A percentile compares a stretch with the other conserved stretches of the same genome.
Conservation (phyloP, 73 alveolate genomes). For the Tetrahymena malaccensis region DNA sequence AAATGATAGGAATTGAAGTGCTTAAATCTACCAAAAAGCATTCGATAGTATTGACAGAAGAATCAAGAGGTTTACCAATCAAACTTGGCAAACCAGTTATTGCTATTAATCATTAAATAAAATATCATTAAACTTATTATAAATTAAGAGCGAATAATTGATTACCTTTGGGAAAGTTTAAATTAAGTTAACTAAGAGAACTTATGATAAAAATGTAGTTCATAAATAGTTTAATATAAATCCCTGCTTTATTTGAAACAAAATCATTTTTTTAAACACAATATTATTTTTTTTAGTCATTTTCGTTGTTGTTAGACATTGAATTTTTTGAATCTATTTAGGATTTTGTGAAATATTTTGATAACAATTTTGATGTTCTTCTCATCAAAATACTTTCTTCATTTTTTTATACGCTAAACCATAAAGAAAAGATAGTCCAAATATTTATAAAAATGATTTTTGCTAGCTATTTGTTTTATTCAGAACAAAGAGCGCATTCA, state of each 20-base stretch:
- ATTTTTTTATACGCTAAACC: not conserved
- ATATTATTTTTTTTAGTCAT: too few relatives aligned
- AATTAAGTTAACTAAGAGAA: not conserved
- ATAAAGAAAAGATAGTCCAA: not conserved
- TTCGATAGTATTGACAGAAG: not conserved
- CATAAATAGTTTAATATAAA: conserved; percentile 1
- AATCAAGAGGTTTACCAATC: not conserved
- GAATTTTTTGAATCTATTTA: not conserved
- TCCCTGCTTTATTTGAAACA: not conserved
- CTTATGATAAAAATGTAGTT: conserved; percentile 1
- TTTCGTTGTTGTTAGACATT: not conserved
- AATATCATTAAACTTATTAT: too few relatives aligned
- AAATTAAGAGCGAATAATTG: too few relatives aligned
- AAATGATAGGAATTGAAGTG: not conserved
- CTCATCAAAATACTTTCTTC: not conserved
- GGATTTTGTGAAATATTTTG: not conserved
- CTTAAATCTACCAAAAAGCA: not conserved
- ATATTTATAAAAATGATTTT: too few relatives aligned
- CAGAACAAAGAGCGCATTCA: not conserved
- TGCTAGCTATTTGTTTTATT: too few relatives aligned
- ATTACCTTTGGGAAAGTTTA: not conserved
- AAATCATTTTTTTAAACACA: not conserved
- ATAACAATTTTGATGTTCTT: not conserved
- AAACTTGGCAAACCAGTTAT: conserved; percentile 2
- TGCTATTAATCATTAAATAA: too few relatives aligned